Base-by-base conservation (phyloP, 108 stramenopile genomes). In the Cyclotella kingstonii region DNA sequence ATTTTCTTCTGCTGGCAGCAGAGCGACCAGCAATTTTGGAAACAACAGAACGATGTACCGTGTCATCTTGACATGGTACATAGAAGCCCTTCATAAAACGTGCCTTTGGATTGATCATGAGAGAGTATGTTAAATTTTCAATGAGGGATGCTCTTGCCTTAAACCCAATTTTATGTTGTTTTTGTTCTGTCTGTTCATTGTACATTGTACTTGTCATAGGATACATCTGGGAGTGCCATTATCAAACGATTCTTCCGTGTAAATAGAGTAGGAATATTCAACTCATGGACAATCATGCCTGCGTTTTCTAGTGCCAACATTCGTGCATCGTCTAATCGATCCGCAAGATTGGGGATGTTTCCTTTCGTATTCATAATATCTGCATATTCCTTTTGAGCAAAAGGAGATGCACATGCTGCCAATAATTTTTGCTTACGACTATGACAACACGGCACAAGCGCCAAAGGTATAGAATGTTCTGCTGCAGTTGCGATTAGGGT, bases 371-470 rank as follows among this genome's bases (percentile, higher is more conserved):
- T 60, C 26, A 67, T 41, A 45, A 73, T 73, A 4, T 36, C 43
- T 34, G 68, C 66, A 44, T 73, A 73, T 26, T 60, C 66, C 30
- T 36, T 38, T 61, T 46, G 68, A 5, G 72, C 72, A 53, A 61
- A 68, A 35, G 66, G 60, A 41, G 72, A 73, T 28, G 72, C 66
- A 28, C 27, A 27, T 0, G 28, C 44, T 31, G 48, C 58, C 33
- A 73, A 36, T 3, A 68, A 48, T 33, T 52, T 54, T 2, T 36
- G 25, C 21, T 73, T 73, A 12, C 66, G 66, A 17, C 75, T 66
- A 48, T 83, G 85, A 62, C 82, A 81, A 35, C 85, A 86, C 4
- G 82, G 85, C 0, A 86, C 78, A 19, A 86, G 14, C 17, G 82
- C 85, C 43, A 86, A 26, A n/a, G 82, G 81, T 0, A 81, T 21